A percentile compares a stretch with the other conserved stretches of the same genome.
Evolutionary conservation across 768 basidiomycete genomes (phyloP).

Genomic region (Gloeophyllum trabeum): DNA sequence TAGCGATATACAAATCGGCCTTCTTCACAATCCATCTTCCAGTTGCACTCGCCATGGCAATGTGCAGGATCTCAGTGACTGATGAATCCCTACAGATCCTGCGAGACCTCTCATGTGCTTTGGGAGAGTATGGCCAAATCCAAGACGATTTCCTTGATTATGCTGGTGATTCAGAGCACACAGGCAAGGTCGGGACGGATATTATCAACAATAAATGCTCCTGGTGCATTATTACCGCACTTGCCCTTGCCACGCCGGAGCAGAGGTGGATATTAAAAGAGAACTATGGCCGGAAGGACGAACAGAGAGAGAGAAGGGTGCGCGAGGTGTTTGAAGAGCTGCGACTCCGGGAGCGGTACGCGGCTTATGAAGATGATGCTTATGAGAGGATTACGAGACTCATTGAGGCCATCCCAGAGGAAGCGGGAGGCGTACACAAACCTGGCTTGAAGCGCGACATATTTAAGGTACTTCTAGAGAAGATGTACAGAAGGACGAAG

Average conservation of each 20-base stretch:
- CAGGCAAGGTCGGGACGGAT: constrained; percentile 96
- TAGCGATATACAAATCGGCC: constrained; percentile 96
- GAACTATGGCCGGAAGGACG: constrained; percentile 53
- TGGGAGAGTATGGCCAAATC: constrained; percentile 98
- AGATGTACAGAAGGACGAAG: constrained; percentile 64
- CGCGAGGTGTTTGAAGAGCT: constrained; percentile 66
- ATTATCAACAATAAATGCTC: constrained; percentile 99
- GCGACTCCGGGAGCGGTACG: constrained; percentile 56
- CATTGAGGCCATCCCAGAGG: constrained; percentile 68
- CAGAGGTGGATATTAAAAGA: constrained; percentile 52
- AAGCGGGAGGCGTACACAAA: constrained; percentile 13
- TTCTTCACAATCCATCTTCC: constrained; percentile 99
- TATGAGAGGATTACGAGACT: constrained; percentile 55
- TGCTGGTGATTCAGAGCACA: constrained; percentile 78
- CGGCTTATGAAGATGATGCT: constrained; percentile 65
- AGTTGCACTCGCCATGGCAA: constrained; percentile 86
- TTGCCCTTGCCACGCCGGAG: constrained; percentile 40
- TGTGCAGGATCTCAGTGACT: constrained; percentile 43
- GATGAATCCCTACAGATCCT: constrained; percentile 55
- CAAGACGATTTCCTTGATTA: constrained; percentile 98
- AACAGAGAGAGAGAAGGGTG: constrained; percentile 44
- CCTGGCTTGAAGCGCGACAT: constrained; percentile 43
- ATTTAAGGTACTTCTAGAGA: constrained; percentile 78
- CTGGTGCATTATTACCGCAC: constrained; percentile 89
- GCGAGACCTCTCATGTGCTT: constrained; percentile 70